Conservation (phyloP, 2,329 filamentous ascomycete species). For the Xylariaceae sp. region DNA sequence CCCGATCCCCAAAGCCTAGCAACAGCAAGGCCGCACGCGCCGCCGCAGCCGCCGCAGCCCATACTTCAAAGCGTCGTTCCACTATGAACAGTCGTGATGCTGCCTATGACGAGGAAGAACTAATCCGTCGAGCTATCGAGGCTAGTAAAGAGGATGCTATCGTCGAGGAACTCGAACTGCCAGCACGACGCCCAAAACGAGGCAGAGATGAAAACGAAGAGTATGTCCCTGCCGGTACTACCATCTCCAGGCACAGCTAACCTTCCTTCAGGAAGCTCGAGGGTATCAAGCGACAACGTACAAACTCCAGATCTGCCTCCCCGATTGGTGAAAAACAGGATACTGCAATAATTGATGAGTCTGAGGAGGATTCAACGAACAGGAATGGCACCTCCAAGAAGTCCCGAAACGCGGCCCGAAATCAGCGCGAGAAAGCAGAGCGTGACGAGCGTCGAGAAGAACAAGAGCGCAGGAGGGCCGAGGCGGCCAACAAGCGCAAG, state of each 20-base stretch:
- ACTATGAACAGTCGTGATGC: conserved; percentile 97
- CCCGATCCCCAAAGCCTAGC: conserved; percentile 45
- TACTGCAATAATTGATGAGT: conserved; percentile 51
- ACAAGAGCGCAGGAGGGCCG: conserved; percentile 63
- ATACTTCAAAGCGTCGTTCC: conserved; percentile 73
- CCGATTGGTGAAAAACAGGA: conserved; percentile 43
- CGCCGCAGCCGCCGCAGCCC: conserved; percentile 30
- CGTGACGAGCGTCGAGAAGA: conserved; percentile 71
- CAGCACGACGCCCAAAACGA: conserved; percentile 66
- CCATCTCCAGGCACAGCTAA: conserved; percentile 15
- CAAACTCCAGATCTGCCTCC: conserved; percentile 65
- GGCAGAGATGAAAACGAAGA: conserved; percentile 88
- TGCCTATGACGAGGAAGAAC: conserved; percentile 91
- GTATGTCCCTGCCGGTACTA: conserved; percentile 49
- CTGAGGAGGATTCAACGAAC: conserved; percentile 64
- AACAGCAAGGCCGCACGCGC: conserved; percentile 50
- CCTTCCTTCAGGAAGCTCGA: conserved; percentile 53
- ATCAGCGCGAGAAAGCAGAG: conserved; percentile 55
- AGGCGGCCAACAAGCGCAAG: conserved; percentile 73
- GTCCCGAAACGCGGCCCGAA: conserved; percentile 49
- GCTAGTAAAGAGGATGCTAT: conserved; percentile 81
- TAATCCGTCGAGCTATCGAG: conserved; percentile 81
- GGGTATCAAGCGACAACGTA: conserved; percentile 74
- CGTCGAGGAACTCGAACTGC: conserved; percentile 42
- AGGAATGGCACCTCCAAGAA: conserved; percentile 50